Percentiles rank a stretch among this genome's conserved stretches.
Conservation (phyloP, 2,329 filamentous ascomycete genomes). For the Epichloe glyceriae region DNA sequence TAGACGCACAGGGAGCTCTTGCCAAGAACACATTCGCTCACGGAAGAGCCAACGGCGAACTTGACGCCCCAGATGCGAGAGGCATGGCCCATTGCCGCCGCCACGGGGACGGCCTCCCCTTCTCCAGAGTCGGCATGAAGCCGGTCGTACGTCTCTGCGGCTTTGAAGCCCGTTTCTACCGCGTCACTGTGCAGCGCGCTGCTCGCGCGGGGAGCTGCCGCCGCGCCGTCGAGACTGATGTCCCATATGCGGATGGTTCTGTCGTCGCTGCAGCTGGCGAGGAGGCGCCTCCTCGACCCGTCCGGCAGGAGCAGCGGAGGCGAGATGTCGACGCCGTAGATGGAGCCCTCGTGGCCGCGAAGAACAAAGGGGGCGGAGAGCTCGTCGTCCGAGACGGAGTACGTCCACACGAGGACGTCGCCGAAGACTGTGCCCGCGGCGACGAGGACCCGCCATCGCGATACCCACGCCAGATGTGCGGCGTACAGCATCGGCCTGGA, state of each 20-base stretch:
- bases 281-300: slow-evolving; percentile 39
- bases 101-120: slow-evolving; percentile 34
- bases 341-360: slow-evolving; percentile 73
- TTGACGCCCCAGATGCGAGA: slow-evolving; percentile 83
- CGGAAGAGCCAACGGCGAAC: slow-evolving; percentile 34
- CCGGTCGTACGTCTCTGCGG: slow-evolving; percentile 13
- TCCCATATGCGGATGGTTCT: slow-evolving; percentile 83
- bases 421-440: slow-evolving; percentile 90
- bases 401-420: slow-evolving; percentile 84
- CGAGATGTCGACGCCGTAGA: slow-evolving; percentile 82
- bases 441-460: slow-evolving; percentile 49
- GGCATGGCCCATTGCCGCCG: slow-evolving; percentile 69
- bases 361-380: slow-evolving; percentile 36
- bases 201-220: background rate
- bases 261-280: slow-evolving; percentile 92
- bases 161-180: slow-evolving; percentile 49
- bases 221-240: slow-evolving; percentile 39
- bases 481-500: slow-evolving; percentile 82
- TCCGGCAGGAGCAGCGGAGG: slow-evolving; percentile 28
- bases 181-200: background rate
- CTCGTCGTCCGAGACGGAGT: slow-evolving; percentile 22
- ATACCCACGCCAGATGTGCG: slow-evolving; percentile 56
- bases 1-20: slow-evolving; percentile 31
- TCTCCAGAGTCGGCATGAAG: slow-evolving; percentile 1
- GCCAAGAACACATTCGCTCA: background rate